Conservation (phyloP, 1,284 basidiomycete species). For the Apiotrichum siamense region DNA sequence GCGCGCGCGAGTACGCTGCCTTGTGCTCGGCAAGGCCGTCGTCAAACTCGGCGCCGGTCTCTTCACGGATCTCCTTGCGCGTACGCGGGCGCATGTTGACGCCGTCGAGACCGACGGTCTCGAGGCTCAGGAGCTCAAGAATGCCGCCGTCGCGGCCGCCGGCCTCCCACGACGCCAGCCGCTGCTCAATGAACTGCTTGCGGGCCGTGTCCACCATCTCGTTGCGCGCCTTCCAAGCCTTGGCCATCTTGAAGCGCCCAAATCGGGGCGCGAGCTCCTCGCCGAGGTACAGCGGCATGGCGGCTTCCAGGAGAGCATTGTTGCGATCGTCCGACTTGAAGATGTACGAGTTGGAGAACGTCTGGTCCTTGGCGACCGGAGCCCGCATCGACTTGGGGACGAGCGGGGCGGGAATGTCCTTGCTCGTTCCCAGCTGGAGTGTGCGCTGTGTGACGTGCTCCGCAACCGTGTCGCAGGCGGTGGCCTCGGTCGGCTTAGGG, state of each 20-base stretch:
- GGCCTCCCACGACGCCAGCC: conserved; percentile 35
- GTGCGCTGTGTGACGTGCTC: conserved; percentile 6
- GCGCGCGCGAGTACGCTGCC: conserved; percentile 17
- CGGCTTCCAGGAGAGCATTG: conserved; percentile 24
- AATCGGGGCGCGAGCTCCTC: conserved; percentile 46
- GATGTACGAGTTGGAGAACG: conserved; percentile 26
- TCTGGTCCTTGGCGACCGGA: conserved; percentile 19
- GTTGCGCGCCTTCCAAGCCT: conserved; percentile 31
- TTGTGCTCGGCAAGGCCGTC: conserved; percentile 16
- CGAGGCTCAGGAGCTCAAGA: conserved; percentile 20
- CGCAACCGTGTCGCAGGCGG: conserved; percentile 19
- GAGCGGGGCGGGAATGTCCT: conserved; percentile 5
- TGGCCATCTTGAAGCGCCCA: conserved; percentile 34
- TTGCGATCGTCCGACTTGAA: conserved; percentile 10
- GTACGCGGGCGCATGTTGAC: conserved; percentile 35
- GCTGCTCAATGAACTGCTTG: conserved; percentile 11
- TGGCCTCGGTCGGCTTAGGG: conserved; percentile 3
- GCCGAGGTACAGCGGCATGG: conserved; percentile 45
- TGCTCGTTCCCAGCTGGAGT: conserved; percentile 10
- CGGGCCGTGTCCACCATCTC: conserved; percentile 25
- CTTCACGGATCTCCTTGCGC: conserved; percentile 39
- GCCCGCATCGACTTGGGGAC: conserved; percentile 24
- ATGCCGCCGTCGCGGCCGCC: conserved; percentile 37
- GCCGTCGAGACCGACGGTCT: conserved; percentile 31
- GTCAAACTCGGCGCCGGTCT: conserved; percentile 32